These are phyloP conservation scores for Camellia granthamiana DNA, from an alignment of 148 eudicot species.

Conservation along the genomic window DNA sequence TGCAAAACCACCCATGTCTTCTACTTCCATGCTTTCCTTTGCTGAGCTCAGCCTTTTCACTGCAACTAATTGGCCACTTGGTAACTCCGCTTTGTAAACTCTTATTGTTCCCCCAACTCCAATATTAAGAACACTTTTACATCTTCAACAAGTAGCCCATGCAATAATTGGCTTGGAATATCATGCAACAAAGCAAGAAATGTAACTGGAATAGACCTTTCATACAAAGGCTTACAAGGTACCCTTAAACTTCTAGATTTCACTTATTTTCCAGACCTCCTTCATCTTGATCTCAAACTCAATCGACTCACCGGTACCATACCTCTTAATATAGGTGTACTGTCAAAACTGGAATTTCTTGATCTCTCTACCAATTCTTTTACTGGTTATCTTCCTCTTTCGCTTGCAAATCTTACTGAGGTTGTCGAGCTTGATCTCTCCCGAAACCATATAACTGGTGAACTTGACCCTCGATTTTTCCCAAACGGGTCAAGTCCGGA, in stretches of 20 bases:
- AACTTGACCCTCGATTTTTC: background rate
- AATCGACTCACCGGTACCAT: background rate
- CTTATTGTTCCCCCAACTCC: background rate
- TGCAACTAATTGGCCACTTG: constrained; percentile 22
- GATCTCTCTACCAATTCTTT: constrained; percentile 3
- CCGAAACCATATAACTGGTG: background rate
- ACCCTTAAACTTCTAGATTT: background rate
- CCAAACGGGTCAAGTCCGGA: background rate
- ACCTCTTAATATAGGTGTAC: background rate
- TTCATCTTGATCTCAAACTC: background rate
- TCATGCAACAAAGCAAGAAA: background rate
- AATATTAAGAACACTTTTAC: background rate
- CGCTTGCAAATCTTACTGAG: background rate
- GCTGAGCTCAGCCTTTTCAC: constrained; percentile 19
- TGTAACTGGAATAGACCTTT: background rate
- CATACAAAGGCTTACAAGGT: background rate
- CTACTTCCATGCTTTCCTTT: background rate
- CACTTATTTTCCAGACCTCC: background rate
- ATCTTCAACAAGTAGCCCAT: background rate
- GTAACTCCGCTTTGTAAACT: constrained; percentile 29
- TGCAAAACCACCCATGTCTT: constrained; percentile 5
- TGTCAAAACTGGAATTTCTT: background rate
- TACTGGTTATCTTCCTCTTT: background rate
- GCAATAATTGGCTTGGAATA: background rate
- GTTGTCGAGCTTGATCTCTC: background rate